phyloP scores from a whole-genome alignment of 352 stramenopile species.

The Phytophthora crassamura region DNA sequence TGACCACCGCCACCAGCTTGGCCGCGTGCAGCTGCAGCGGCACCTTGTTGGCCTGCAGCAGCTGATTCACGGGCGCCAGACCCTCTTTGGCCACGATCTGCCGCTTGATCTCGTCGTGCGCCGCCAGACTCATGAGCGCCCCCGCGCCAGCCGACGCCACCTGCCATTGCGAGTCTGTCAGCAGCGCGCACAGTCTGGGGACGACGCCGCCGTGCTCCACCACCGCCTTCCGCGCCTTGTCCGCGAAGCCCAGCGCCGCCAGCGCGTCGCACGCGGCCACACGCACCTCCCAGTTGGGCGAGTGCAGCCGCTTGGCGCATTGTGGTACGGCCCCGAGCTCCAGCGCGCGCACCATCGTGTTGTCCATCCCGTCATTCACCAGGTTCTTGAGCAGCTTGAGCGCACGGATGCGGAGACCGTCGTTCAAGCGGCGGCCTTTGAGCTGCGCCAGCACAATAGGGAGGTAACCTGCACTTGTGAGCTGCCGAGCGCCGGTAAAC shows the following conservation, averaged over 20 bases:
- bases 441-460: slow-evolving; percentile 60
- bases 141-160: slow-evolving; percentile 57
- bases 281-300: slow-evolving; percentile 45
- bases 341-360: slow-evolving; percentile 56
- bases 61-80: slow-evolving; percentile 57
- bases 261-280: slow-evolving; percentile 62
- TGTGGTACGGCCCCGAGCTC: slow-evolving; percentile 60
- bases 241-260: slow-evolving; percentile 59
- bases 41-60: slow-evolving; percentile 65
- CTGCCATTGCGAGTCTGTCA: slow-evolving; percentile 64
- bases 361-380: slow-evolving; percentile 67
- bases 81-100: slow-evolving; percentile 59
- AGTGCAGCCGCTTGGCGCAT: slow-evolving; percentile 52
- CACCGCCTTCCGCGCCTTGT: slow-evolving; percentile 63
- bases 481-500: slow-evolving; percentile 56
- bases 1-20: slow-evolving; percentile 70
- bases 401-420: slow-evolving; percentile 50
- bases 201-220: slow-evolving; percentile 59
- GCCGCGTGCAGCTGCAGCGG: slow-evolving; percentile 70
- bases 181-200: slow-evolving; percentile 61
- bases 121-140: slow-evolving; percentile 70
- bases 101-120: slow-evolving; percentile 76
- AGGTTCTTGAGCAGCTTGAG: slow-evolving; percentile 70
- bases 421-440: slow-evolving; percentile 30
- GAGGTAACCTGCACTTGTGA: slow-evolving; percentile 60